A percentile compares a stretch with the other conserved stretches of the same genome.
phyloP scores from a whole-genome alignment of 345 rosid species.

The Aquilaria yunnanensis region DNA sequence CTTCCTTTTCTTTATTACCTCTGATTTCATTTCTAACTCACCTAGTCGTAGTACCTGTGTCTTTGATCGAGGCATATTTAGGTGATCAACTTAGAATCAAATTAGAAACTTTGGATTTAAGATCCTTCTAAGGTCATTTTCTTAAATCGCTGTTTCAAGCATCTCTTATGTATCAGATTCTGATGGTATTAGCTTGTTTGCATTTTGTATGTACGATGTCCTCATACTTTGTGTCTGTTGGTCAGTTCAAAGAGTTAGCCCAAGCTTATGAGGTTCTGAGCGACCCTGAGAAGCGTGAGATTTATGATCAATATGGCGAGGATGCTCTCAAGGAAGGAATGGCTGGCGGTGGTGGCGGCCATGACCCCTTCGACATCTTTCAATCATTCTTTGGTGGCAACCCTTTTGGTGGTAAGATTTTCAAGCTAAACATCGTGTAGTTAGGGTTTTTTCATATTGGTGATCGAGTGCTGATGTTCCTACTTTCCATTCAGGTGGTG shows the following conservation, averaged over 20 bases:
- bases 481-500: conserved; percentile 31
- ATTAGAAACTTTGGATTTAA: too few relatives aligned
- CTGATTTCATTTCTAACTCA: not conserved
- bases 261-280: conserved; percentile 81
- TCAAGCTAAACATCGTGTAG: not conserved
- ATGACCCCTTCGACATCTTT: conserved; percentile 76
- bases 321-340: conserved; percentile 88
- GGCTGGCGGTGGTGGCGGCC: conserved; percentile 69
- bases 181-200: not conserved
- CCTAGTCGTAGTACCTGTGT: not conserved
- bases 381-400: conserved; percentile 72
- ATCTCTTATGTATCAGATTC: not conserved
- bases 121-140: too few relatives aligned
- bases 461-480: not conserved
- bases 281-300: conserved; percentile 75
- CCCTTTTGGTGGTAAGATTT: conserved; percentile 52
- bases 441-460: not conserved
- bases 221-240: not conserved
- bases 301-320: conserved; percentile 79
- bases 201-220: not conserved
- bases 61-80: not conserved
- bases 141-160: not conserved
- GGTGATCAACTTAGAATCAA: not conserved
- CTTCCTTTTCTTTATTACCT: not conserved
- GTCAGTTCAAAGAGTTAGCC: conserved; percentile 69